phyloP scores from a whole-genome alignment of 495 filamentous ascomycete species.

The Glarea lozoyensis region DNA sequence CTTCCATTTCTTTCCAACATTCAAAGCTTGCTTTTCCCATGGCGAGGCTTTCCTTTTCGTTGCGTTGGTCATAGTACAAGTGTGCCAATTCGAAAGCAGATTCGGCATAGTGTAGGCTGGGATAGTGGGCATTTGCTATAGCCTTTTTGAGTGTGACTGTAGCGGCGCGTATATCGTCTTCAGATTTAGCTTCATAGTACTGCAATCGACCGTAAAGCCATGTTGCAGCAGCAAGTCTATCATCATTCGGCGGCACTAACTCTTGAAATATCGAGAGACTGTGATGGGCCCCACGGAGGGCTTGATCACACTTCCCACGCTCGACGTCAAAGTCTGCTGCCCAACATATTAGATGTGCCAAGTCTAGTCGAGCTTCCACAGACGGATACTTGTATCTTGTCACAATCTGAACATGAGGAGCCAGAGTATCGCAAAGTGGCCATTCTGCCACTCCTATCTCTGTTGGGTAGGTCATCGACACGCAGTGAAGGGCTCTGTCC shows the following conservation, averaged over 20 bases:
- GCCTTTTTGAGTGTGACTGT: background rate
- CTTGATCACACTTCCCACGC: background rate
- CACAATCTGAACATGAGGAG: background rate
- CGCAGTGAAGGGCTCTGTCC: background rate
- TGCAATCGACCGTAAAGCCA: background rate
- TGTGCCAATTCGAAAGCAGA: background rate
- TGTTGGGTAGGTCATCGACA: background rate
- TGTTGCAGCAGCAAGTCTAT: background rate
- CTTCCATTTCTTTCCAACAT: background rate
- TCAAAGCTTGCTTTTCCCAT: slow-evolving; percentile 1
- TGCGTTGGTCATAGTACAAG: background rate
- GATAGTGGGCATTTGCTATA: background rate
- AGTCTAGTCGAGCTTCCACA: background rate
- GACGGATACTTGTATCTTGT: slow-evolving; percentile 1
- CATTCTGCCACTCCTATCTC: slow-evolving; percentile 1
- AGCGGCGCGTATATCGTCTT: background rate
- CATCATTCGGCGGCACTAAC: background rate
- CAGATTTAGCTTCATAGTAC: slow-evolving; percentile 1
- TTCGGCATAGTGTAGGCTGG: background rate
- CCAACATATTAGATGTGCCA: background rate
- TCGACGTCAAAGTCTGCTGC: slow-evolving; percentile 1
- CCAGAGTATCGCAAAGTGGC: slow-evolving; percentile 2
- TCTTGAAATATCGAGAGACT: background rate
- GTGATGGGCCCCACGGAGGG: background rate
- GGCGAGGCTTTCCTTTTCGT: background rate